Base-by-base conservation (phyloP, 192 early-diverging fungal genomes). In the Coemansia sp. region DNA sequence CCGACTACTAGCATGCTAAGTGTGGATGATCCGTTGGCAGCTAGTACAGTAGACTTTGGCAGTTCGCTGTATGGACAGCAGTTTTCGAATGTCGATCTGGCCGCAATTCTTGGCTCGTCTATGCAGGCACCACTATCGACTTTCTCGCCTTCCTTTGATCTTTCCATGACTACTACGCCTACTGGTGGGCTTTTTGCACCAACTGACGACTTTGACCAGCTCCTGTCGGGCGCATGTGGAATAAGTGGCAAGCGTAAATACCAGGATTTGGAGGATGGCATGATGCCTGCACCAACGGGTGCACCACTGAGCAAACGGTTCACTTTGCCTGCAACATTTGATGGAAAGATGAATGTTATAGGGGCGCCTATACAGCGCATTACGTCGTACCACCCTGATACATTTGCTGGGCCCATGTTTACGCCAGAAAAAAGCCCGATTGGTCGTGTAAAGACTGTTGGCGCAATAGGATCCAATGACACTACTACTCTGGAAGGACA, bases 271-370 rank as follows among this genome's bases (percentile, higher is more conserved):
- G 65, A 61, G 3, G 54, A 56, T 53, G 9, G 17, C 7, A 25
- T 22, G 6, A 33, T 75, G 55, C 67, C 64, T 7, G 46, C 20
- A n/a, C 39, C 67, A 8, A 55, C 63, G 10, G 78, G 78, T 24
- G 74, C 70, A 39, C 78, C 70, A 2, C 24, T 75, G 33, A 61
- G 74, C 70, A 81, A 81, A 57, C 73, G 78, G 1, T 70, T 81
- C 23, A 81, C 63, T 60, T 70, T 81, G 78, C 78, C 78, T 0
- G 74, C 36, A 10, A 68, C 59, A 31, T 75, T 68, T 29, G 66
- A 66, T 9, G 59, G 39, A 8, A 59, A 29, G 29, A 5, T 36
- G 17, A 39, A 25, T 39, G 0, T 72, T 19, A 51, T 63, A 1
- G 63, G 70, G 20, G 39, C 66, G 17, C 46, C 31, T 39, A 66